Evolutionary conservation across 345 rosid genomes (phyloP), one percentile per base, ranked within the genome.

Genomic region (Populus ilicifolia): DNA sequence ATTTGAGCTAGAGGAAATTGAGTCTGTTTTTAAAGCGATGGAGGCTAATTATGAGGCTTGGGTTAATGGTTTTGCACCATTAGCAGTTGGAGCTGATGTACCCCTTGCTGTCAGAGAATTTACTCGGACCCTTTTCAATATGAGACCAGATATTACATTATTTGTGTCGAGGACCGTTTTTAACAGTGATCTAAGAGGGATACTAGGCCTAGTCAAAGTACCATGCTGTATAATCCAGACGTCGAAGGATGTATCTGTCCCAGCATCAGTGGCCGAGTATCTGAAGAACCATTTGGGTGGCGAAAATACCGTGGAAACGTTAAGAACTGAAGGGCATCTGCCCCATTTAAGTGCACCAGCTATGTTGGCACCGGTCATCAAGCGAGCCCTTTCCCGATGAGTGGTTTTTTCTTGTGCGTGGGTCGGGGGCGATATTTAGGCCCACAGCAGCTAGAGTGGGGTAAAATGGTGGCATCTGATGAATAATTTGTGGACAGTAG

Each of bases 91-190:
- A 6, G 91, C 96, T 0, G 98, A 94, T 73, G 97, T 94, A 44
- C 97, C 97, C 0, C 80, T 79, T 5, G 98, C 97, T 54, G 94
- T 94, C 27, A 86, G 92, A 46, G 97, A 94, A 77, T 92, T 92
- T 67, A 92, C 96, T 81, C 84, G 93, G 81, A 94, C 98, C 25
- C 78, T 94, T 44, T 94, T 94, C 83, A 94, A 94, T 64, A 94
- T 94, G 98, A 87, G 98, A 50, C 97, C 97, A 0, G 97, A 94
- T 82, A 94, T 94, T 17, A 78, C 98, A 2, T 74, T 94, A 6
- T 89, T 88, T 68, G 94, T 92, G 0, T 86, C 83, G 0, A 80
- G 87, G 46, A 89, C 91, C n/a, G 94, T 91, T 4, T 91, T 94
- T 61, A 86, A 78, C 36, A 85, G 91, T 43, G 98, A 94, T 78